Conservation (phyloP, 1,284 basidiomycete species). For the Takashimella koratensis region DNA sequence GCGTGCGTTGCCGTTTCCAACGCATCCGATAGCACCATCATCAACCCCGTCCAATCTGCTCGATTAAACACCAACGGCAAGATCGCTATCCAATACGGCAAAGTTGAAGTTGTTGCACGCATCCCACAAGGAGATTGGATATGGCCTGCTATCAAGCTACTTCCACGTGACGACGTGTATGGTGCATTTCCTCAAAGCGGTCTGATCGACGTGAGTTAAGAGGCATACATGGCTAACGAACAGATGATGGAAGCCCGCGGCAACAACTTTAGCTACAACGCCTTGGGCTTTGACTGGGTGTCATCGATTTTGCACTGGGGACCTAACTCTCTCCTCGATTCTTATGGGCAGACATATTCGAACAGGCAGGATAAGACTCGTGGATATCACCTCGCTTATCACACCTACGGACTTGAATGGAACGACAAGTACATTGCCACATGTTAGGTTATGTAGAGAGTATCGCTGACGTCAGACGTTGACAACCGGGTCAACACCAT, state of each 20-base stretch:
- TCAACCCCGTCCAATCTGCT: constrained; percentile 73
- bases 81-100: constrained; percentile 68
- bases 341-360: constrained; percentile 64
- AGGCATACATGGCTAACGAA: not conserved
- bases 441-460: constrained; percentile 36
- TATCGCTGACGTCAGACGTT: constrained; percentile 58
- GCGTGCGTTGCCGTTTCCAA: constrained; percentile 50
- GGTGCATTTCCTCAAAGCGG: constrained; percentile 71
- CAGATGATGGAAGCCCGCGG: constrained; percentile 75
- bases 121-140: constrained; percentile 70
- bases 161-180: constrained; percentile 75
- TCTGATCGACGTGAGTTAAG: constrained; percentile 62
- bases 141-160: constrained; percentile 82
- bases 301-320: constrained; percentile 80
- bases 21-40: constrained; percentile 48
- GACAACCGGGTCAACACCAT: constrained; percentile 65
- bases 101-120: constrained; percentile 72
- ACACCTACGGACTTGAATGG: constrained; percentile 82
- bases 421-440: constrained; percentile 64
- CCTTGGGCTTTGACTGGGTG: constrained; percentile 69
- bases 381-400: constrained; percentile 63
- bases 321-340: constrained; percentile 63
- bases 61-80: constrained; percentile 66
- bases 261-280: constrained; percentile 62
- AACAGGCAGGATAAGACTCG: constrained; percentile 60